A percentile compares a stretch with the other conserved stretches of the same genome.
These are phyloP conservation scores for Tylopilus balloui DNA, from an alignment of 768 basidiomycete species.

Conservation along the genomic window DNA sequence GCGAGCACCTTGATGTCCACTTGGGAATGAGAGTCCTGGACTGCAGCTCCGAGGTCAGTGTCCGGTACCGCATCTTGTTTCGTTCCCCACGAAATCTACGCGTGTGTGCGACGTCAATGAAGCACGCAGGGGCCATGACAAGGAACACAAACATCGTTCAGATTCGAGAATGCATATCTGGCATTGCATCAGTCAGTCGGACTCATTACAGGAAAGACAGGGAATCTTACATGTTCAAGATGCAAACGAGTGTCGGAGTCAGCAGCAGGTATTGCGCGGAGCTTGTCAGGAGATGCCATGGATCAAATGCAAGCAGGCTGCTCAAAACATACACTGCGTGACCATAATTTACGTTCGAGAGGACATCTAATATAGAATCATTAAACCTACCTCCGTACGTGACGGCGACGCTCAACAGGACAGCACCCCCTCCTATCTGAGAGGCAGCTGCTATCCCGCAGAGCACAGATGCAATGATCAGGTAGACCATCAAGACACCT, in stretches of 20 bases:
- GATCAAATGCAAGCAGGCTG: slow-evolving; percentile 83
- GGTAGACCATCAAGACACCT: slow-evolving; percentile 75
- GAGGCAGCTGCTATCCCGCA: slow-evolving; percentile 70
- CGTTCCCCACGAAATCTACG: slow-evolving; percentile 91
- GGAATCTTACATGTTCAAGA: slow-evolving; percentile 61
- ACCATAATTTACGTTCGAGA: neutral
- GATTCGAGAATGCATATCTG: slow-evolving; percentile 82
- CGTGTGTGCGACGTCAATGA: slow-evolving; percentile 1
- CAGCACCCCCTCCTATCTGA: slow-evolving; percentile 62
- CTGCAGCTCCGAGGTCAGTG: slow-evolving; percentile 78
- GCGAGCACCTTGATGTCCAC: slow-evolving; percentile 87
- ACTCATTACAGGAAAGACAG: neutral
- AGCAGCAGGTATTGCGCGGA: slow-evolving; percentile 85
- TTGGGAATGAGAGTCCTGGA: slow-evolving; percentile 72
- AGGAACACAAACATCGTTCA: slow-evolving; percentile 60
- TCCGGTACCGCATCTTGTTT: slow-evolving; percentile 77
- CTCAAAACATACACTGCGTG: slow-evolving; percentile 67
- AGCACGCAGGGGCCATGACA: slow-evolving; percentile 9
- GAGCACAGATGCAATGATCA: slow-evolving; percentile 76
- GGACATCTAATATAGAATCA: neutral
- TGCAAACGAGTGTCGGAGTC: slow-evolving; percentile 75
- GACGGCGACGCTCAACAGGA: slow-evolving; percentile 81
- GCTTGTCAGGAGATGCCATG: slow-evolving; percentile 94
- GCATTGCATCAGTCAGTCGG: slow-evolving; percentile 23
- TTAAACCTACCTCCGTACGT: slow-evolving; percentile 68